These are phyloP conservation scores for Trichosporon inkin DNA, from an alignment of 1,284 basidiomycete species.

Conservation along the genomic window DNA sequence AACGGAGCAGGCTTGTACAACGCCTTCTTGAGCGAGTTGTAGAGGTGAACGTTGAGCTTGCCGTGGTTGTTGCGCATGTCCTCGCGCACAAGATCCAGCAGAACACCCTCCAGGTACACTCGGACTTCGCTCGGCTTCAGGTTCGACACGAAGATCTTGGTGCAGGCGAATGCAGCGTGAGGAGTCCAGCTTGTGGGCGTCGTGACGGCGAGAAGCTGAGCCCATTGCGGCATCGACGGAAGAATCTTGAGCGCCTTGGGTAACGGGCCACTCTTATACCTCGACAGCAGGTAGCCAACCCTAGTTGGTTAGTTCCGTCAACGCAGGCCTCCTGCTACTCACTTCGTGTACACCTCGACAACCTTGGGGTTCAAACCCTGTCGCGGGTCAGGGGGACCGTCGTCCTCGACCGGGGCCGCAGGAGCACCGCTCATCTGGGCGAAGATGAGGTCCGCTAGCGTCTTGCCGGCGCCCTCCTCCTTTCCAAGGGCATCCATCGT, in stretches of 20 bases:
- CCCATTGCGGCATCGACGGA: conserved; percentile 93
- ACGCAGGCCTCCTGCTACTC: conserved; percentile 33
- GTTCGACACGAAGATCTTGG: conserved; percentile 91
- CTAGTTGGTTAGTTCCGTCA: conserved; percentile 50
- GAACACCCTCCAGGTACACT: conserved; percentile 84
- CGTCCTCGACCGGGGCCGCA: conserved; percentile 56
- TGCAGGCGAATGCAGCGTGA: conserved; percentile 89
- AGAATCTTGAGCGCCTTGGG: conserved; percentile 99
- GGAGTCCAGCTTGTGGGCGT: conserved; percentile 91
- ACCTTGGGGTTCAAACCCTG: conserved; percentile 93
- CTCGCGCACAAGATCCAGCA: conserved; percentile 85
- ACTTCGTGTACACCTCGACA: conserved; percentile 93
- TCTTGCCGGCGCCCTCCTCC: conserved; percentile 60
- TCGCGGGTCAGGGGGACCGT: conserved; percentile 69
- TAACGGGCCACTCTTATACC: conserved; percentile 91
- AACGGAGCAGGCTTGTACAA: conserved; percentile 97
- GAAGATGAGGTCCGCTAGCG: conserved; percentile 93
- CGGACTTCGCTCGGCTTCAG: conserved; percentile 96
- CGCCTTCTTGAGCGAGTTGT: conserved; percentile 84
- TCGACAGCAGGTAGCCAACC: conserved; percentile 77
- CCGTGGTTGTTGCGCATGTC: conserved; percentile 72
- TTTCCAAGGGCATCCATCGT: conserved; percentile 66
- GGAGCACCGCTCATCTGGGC: conserved; percentile 72
- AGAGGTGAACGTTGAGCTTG: conserved; percentile 90
- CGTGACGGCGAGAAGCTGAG: conserved; percentile 89